These are phyloP conservation scores for Cucurbita ficifolia DNA, from an alignment of 306 rosid genomes.

Conservation along the genomic window DNA sequence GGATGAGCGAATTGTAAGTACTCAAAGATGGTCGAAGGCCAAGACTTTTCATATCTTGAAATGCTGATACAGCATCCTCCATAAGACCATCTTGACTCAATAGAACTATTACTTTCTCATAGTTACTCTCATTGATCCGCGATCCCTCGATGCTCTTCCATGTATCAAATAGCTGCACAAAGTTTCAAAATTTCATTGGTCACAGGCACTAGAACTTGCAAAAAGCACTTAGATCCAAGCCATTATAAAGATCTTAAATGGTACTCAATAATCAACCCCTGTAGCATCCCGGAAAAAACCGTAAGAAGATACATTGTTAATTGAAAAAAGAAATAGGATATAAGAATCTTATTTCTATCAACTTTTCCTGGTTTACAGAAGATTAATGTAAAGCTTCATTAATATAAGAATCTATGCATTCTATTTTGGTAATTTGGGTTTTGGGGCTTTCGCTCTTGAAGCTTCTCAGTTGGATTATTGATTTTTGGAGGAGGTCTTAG, in stretches of 20 bases:
- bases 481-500: no score
- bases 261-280: not conserved
- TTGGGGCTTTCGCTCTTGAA: no score
- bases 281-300: not conserved
- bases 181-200: constrained; percentile 9
- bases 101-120: constrained; percentile 33
- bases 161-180: constrained; percentile 41
- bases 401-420: not conserved
- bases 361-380: not conserved
- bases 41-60: constrained; percentile 38
- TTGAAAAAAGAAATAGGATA: not conserved
- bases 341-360: not conserved
- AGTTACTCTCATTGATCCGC: constrained; percentile 36
- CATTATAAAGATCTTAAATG: not conserved
- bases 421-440: no score
- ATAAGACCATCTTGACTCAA: constrained; percentile 39
- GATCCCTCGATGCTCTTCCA: constrained; percentile 56
- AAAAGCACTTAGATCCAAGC: not conserved
- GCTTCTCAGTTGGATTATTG: no score
- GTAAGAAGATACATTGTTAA: not conserved
- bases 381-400: not conserved
- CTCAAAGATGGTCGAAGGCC: constrained; percentile 30
- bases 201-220: not conserved
- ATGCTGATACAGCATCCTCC: constrained; percentile 30
- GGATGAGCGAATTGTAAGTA: constrained; percentile 42